Base-by-base conservation (phyloP, 1,284 basidiomycete genomes). In the Pseudozyma hubeiensis region DNA sequence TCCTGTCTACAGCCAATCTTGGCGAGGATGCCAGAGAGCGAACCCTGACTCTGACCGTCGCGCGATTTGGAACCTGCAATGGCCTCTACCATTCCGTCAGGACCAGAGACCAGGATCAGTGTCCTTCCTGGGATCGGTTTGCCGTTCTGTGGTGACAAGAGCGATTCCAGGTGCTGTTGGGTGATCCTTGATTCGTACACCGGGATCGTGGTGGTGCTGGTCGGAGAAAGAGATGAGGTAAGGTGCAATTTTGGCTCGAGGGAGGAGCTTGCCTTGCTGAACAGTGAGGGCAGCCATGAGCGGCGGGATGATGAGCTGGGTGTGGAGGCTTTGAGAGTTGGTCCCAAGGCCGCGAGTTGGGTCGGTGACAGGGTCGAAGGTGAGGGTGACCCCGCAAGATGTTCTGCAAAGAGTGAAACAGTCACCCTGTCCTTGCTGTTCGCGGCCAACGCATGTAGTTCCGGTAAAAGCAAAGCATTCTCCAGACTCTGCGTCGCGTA, bases 101-200 rank as follows among this genome's bases (percentile, higher is more conserved):
- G 76, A 4, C 76, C 76, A 11, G 63, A 67, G n/a, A 78, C 70
- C 2, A 78, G 55, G 4, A 78, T 47, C 8, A 75, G 17, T 2
- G 50, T 62, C 16, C 57, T 53, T 5, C 31, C 13, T 31, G 9
- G 16, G 8, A 19, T 17, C 14, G 14, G 6, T 51, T 30, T 1
- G 13, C 7, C 7, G 2, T 41, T n/a, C 13, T 7, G 7, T 1
- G 45, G 33, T 6, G 53, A 13, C 4, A 64, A 46, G 6, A 39
- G 10, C 7, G 31, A 17, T 29, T 56, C 60, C 11, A 73, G 57
- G 37, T 74, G 65, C 24, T 53, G 58, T 41, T 55, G 58, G 6
- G 62, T 69, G 35, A 74, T 69, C 9, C 71, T 54, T 14, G 62
- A 64, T 46, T 70, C 58, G 60, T 49, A 75, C 4, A 75, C 67